Evolutionary conservation across 1,139 yeast species (phyloP).

Genomic region (Petasospora rhodanensis): DNA sequence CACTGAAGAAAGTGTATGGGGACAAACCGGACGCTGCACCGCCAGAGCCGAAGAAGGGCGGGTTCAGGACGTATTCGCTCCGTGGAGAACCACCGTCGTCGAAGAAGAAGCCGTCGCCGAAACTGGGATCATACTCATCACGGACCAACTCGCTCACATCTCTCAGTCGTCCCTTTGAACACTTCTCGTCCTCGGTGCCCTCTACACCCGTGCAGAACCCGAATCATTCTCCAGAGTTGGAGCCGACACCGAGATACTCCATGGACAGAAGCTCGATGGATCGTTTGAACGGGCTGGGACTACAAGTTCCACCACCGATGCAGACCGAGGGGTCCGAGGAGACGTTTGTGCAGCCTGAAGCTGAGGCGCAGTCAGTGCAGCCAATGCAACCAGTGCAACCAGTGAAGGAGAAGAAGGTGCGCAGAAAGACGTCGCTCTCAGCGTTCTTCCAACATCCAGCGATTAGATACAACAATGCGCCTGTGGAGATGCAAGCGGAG

Average conservation of each 20-base stretch:
- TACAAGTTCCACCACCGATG: no score
- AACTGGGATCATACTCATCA: constrained; percentile 4
- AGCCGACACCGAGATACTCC: constrained; percentile 7
- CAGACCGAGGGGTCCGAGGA: no score
- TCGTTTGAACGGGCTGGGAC: no score
- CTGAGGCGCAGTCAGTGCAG: not conserved
- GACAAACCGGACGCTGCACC: constrained; percentile 3
- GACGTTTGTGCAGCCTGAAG: not conserved
- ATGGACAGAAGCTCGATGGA: no score
- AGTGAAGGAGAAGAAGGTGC: constrained; percentile 1
- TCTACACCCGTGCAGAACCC: constrained; percentile 5
- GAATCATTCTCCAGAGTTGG: constrained; percentile 6
- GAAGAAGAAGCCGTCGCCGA: constrained; percentile 4
- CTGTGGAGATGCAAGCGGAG: no score
- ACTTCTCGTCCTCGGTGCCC: constrained; percentile 1
- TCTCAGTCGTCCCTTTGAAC: constrained; percentile 4
- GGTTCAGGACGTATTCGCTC: constrained; percentile 15
- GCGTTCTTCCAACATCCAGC: constrained; percentile 7
- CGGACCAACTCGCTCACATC: constrained; percentile 14
- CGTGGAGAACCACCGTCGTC: no score
- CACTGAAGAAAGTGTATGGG: constrained; percentile 18
- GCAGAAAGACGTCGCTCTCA: constrained; percentile 8
- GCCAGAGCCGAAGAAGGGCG: constrained; percentile 6
- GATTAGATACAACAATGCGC: constrained; percentile 6
- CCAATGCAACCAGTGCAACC: not conserved